A percentile compares a stretch with the other conserved stretches of the same genome.
Evolutionary conservation across 345 rosid genomes (phyloP).

Genomic region (Euphorbia tirucalli): DNA sequence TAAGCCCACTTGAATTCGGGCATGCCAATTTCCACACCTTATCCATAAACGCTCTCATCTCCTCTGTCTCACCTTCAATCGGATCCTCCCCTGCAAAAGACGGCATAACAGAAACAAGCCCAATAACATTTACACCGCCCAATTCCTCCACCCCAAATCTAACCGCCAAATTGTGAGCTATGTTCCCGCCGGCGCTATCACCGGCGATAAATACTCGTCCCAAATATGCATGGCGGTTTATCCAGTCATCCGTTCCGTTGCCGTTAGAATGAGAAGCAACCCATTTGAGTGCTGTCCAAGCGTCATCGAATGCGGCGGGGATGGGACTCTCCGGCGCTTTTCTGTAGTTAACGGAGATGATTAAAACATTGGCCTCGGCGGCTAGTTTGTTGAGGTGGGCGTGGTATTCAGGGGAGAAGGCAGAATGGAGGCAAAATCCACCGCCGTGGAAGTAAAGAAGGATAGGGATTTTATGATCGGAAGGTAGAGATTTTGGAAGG

Average conservation of each 20-base stretch:
- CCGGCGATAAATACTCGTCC: conserved; percentile 9
- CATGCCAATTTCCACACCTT: conserved; percentile 44
- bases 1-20: conserved; percentile 34
- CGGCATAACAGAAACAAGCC: conserved; percentile 16
- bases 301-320: conserved; percentile 43
- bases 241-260: conserved; percentile 19
- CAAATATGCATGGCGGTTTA: conserved; percentile 15
- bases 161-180: conserved; percentile 14
- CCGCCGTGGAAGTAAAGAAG: conserved; percentile 59
- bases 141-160: background rate
- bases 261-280: conserved; percentile 12
- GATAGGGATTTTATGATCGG: conserved; percentile 35
- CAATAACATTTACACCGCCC: background rate
- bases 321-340: conserved; percentile 47
- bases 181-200: conserved; percentile 23
- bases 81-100: conserved; percentile 19
- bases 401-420: conserved; percentile 35
- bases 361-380: conserved; percentile 37
- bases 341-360: conserved; percentile 43
- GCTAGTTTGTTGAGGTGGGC: conserved; percentile 26
- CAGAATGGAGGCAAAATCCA: conserved; percentile 40
- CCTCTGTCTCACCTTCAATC: conserved; percentile 21
- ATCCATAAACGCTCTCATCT: conserved; percentile 16
- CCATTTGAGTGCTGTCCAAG: conserved; percentile 40
- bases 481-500: conserved; percentile 38